These are phyloP conservation scores for Clarireedia paspali DNA, from an alignment of 2,329 filamentous ascomycete species.

Conservation along the genomic window DNA sequence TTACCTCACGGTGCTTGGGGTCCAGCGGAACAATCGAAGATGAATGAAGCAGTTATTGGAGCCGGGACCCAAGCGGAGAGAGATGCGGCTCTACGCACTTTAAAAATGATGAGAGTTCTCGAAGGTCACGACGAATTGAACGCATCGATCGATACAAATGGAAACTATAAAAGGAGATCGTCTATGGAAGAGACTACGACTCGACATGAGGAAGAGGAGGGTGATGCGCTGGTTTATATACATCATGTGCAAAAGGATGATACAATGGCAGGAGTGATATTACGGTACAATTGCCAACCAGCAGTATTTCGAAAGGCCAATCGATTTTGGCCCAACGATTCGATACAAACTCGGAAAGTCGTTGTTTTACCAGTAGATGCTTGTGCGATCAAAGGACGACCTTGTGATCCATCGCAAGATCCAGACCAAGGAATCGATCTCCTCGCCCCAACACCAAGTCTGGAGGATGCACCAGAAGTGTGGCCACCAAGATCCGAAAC, in stretches of 20 bases:
- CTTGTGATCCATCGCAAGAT: slow-evolving; percentile 43
- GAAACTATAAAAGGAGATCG: slow-evolving; percentile 24
- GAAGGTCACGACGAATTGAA: slow-evolving; percentile 55
- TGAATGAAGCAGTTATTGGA: slow-evolving; percentile 34
- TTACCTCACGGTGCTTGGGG: slow-evolving; percentile 23
- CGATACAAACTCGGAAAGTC: slow-evolving; percentile 73
- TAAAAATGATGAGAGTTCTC: slow-evolving; percentile 50
- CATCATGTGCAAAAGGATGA: slow-evolving; percentile 78
- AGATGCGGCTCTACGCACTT: slow-evolving; percentile 46
- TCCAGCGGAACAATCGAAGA: slow-evolving; percentile 17
- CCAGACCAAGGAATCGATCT: slow-evolving; percentile 38
- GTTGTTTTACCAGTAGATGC: slow-evolving; percentile 84
- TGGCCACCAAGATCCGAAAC: slow-evolving; percentile 23
- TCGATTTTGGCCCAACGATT: slow-evolving; percentile 90
- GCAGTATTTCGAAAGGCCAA: slow-evolving; percentile 81
- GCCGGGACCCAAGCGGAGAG: slow-evolving; percentile 46
- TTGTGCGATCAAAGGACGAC: slow-evolving; percentile 73
- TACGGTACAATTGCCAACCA: slow-evolving; percentile 82
- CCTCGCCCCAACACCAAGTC: slow-evolving; percentile 42
- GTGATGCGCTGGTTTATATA: slow-evolving; percentile 80
- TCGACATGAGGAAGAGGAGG: slow-evolving; percentile 44
- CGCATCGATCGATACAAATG: slow-evolving; percentile 43
- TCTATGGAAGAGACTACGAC: slow-evolving; percentile 23
- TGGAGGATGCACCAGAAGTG: slow-evolving; percentile 25
- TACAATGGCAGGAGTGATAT: slow-evolving; percentile 83